phyloP scores from a whole-genome alignment of 495 filamentous ascomycete genomes.

The Aspergillus avenaceus region DNA sequence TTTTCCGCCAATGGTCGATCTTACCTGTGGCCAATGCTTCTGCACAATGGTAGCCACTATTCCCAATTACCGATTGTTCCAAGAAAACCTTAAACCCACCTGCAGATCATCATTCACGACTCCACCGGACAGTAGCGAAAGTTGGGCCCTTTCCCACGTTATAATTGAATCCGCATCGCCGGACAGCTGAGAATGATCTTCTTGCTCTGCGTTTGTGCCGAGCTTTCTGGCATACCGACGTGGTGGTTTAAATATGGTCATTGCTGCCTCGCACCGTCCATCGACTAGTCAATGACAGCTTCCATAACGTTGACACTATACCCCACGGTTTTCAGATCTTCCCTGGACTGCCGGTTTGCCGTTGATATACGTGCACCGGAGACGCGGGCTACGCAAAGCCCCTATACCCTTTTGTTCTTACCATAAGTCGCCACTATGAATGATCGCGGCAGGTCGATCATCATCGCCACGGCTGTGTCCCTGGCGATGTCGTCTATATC shows the following conservation, averaged over 20 bases:
- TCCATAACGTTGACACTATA: neutral
- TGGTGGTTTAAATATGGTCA: neutral
- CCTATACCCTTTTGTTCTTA: neutral
- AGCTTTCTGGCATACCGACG: neutral
- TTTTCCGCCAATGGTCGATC: neutral
- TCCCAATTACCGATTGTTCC: neutral
- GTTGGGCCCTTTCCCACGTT: neutral
- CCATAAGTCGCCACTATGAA: neutral
- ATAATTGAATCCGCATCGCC: neutral
- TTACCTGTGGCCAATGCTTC: neutral
- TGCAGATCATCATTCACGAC: neutral
- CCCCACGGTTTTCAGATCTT: neutral
- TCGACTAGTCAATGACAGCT: neutral
- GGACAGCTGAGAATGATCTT: neutral
- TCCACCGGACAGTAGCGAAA: neutral
- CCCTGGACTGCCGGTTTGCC: neutral
- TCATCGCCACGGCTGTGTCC: neutral
- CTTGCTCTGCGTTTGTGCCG: neutral
- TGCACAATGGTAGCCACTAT: neutral
- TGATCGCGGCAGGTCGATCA: neutral
- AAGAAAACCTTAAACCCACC: neutral
- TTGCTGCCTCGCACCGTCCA: neutral
- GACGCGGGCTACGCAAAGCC: neutral
- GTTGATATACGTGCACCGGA: neutral
- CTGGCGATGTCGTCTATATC: constrained; percentile 2